Base-by-base conservation (phyloP, 805 yeast species). In the Candida germanica region DNA sequence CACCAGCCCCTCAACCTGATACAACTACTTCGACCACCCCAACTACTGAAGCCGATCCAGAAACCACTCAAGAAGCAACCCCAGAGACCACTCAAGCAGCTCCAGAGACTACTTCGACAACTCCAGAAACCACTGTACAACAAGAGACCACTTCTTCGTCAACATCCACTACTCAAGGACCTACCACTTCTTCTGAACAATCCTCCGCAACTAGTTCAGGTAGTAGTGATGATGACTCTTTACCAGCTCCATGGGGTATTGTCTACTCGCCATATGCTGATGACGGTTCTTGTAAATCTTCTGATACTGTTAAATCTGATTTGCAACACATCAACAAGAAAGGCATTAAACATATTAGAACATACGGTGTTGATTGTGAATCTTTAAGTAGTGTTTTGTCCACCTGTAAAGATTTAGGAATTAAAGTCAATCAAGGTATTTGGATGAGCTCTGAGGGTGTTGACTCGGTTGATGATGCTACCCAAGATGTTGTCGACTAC, bases 361-460 rank as follows among this genome's bases (percentile, higher is more conserved):
- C 87, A 35, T 89, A 89, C 56, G 95, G 95, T 49, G 83, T 86
- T 40, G 97, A 89, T 59, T 89, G 97, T 66, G 70, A 75, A 56
- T 75, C 83, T 17, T 60, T 85, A 32, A 53, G 71, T 20, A 78
- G 83, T 3, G 78, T 87, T 25, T 70, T 78, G 49, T 86, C 93
- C 32, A 71, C 70, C 26, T 75, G 83, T 47, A 50, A 53, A 16
- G 33, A 57, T 10, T 61, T 83, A 35, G 95, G 95, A 3, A 57
- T 89, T 34, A 76, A 64, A 25, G 77, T 88, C 40, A 83, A 85
- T 59, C 96, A 87, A 69, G 96, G 97, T 32, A 73, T 89, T 60
- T 89, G 93, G 89, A 79, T 89, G 45, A 57, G 71, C 30, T 42
- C 61, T 13, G 66, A 58, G 18, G 95, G 95, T 49, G 80, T 73